These are phyloP conservation scores for Trichoderma lentiforme DNA, from an alignment of 2,329 filamentous ascomycete genomes.

Conservation along the genomic window DNA sequence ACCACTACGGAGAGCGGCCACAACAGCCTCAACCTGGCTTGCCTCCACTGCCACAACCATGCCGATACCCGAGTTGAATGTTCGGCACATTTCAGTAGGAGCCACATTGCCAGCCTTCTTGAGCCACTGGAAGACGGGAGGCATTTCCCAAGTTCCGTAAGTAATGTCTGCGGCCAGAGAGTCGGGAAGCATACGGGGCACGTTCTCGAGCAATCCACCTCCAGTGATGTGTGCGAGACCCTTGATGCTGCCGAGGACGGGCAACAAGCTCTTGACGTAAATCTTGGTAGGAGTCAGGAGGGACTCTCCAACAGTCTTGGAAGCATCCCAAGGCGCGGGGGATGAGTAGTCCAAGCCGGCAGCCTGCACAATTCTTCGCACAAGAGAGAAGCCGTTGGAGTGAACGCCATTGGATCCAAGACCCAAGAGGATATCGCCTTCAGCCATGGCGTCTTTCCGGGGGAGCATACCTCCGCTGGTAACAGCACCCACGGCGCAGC, in stretches of 20 bases:
- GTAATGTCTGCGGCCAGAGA: slow-evolving; percentile 79
- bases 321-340: slow-evolving; percentile 70
- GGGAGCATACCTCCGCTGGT: slow-evolving; percentile 68
- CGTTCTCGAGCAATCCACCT: slow-evolving; percentile 87
- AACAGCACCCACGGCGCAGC: slow-evolving; percentile 84
- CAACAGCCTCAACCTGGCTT: slow-evolving; percentile 59
- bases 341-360: slow-evolving; percentile 69
- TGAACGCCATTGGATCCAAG: slow-evolving; percentile 84
- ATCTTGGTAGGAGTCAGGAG: slow-evolving; percentile 89
- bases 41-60: slow-evolving; percentile 84
- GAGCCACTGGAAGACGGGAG: slow-evolving; percentile 83
- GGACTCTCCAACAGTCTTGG: slow-evolving; percentile 64
- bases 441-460: slow-evolving; percentile 68
- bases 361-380: slow-evolving; percentile 79
- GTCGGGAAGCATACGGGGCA: slow-evolving; percentile 85
- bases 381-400: slow-evolving; percentile 97
- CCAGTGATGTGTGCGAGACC: slow-evolving; percentile 97
- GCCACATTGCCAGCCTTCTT: slow-evolving; percentile 69
- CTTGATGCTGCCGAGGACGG: slow-evolving; percentile 68
- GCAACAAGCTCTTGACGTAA: slow-evolving; percentile 81
- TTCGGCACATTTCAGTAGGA: slow-evolving; percentile 77
- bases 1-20: slow-evolving; percentile 52
- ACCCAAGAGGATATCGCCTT: slow-evolving; percentile 82
- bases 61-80: slow-evolving; percentile 92
- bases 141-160: slow-evolving; percentile 70